Evolutionary conservation across 305 asterid genomes (phyloP).

Genomic region (Andrographis paniculata): DNA sequence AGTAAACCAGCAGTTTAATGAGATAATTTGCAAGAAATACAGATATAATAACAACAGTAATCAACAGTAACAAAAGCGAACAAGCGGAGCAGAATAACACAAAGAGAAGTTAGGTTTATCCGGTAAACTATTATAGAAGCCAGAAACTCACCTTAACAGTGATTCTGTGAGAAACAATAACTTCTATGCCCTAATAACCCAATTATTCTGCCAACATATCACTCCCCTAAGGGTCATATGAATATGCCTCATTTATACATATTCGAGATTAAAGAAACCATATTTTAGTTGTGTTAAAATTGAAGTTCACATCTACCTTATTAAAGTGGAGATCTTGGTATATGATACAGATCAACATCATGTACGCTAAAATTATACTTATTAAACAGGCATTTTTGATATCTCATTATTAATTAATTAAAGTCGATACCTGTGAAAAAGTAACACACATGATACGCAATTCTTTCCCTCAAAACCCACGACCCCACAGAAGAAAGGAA

Average conservation of each 20-base stretch:
- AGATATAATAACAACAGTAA: no score
- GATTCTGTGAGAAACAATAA: not conserved
- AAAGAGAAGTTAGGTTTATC: not conserved
- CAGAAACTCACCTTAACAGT: not conserved
- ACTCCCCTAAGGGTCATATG: not conserved
- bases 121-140: not conserved
- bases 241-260: not conserved
- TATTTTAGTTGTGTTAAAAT: not conserved
- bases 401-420: not conserved
- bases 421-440: not conserved
- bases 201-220: not conserved
- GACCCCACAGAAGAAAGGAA: not conserved
- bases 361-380: not conserved
- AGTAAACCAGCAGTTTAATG: conserved; percentile 13
- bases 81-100: not conserved
- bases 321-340: no score
- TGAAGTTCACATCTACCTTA: no score
- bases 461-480: not conserved
- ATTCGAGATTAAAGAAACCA: not conserved
- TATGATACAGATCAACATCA: not conserved
- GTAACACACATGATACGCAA: not conserved
- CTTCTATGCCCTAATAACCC: not conserved
- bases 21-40: no score
- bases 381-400: no score
- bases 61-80: no score